phyloP scores from a whole-genome alignment of 495 filamentous ascomycete genomes.

The Neurospora africana region DNA sequence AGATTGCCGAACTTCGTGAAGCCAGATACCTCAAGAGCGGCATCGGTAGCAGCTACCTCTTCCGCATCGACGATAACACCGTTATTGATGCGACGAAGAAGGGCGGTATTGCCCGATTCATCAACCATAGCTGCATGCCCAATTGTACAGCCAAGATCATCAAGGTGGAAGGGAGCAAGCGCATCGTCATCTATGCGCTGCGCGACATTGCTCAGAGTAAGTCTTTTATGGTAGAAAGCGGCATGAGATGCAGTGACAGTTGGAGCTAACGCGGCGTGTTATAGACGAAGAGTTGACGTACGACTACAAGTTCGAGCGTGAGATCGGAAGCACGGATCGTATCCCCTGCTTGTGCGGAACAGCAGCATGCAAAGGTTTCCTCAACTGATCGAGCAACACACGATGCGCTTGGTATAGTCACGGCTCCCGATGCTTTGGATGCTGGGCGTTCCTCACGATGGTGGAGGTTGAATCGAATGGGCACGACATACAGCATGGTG shows the following conservation, averaged over 20 bases:
- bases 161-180: constrained; percentile 96
- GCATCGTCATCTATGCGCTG: constrained; percentile 97
- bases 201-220: constrained; percentile 89
- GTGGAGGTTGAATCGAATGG: neutral
- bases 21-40: constrained; percentile 86
- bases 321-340: constrained; percentile 86
- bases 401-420: neutral
- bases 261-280: constrained; percentile 33
- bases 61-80: constrained; percentile 94
- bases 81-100: constrained; percentile 98
- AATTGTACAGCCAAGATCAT: constrained; percentile 99
- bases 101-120: constrained; percentile 95
- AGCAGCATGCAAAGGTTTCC: constrained; percentile 92
- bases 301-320: constrained; percentile 99
- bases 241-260: neutral
- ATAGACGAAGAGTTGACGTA: constrained; percentile 97
- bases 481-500: neutral
- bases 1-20: constrained; percentile 92
- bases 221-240: constrained; percentile 24
- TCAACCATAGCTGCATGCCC: constrained; percentile 96
- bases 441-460: neutral
- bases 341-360: constrained; percentile 97
- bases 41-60: constrained; percentile 94
- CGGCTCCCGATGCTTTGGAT: neutral
- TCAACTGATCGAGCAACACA: constrained; percentile 54